Percentiles rank a stretch among this genome's conserved stretches.
Evolutionary conservation across 805 yeast genomes (phyloP).

Genomic region (Lipomyces kockii): DNA sequence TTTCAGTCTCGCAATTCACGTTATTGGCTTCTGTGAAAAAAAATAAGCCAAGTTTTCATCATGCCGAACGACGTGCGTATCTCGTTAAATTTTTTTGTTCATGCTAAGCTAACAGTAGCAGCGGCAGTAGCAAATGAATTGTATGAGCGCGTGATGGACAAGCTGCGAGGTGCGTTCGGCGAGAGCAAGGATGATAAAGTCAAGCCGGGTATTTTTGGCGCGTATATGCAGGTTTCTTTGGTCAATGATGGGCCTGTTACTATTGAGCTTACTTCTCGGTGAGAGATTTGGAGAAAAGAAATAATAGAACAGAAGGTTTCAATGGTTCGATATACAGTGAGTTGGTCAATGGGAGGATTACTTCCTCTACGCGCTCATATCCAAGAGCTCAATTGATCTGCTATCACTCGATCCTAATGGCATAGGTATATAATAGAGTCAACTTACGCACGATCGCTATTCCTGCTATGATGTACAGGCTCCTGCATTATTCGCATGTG

Average conservation of each 20-base stretch:
- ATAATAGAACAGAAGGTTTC: background rate
- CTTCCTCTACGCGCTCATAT: too few relatives aligned
- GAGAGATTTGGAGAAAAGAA: background rate
- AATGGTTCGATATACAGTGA: background rate
- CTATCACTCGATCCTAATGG: too few relatives aligned
- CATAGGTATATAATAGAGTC: too few relatives aligned
- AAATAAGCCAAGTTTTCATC: slow-evolving; percentile 92
- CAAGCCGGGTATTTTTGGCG: slow-evolving; percentile 90
- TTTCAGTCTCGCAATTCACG: slow-evolving; percentile 84
- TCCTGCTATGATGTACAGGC: too few relatives aligned
- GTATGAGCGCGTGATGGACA: slow-evolving; percentile 54
- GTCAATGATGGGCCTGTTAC: slow-evolving; percentile 96
- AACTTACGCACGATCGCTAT: too few relatives aligned
- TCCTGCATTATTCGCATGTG: too few relatives aligned
- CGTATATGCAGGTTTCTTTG: slow-evolving; percentile 92
- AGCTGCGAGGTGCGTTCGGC: slow-evolving; percentile 52
- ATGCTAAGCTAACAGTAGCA: background rate
- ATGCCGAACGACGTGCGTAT: slow-evolving; percentile 78
- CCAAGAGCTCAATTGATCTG: too few relatives aligned
- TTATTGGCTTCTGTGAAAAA: slow-evolving; percentile 81
- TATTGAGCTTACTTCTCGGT: slow-evolving; percentile 54
- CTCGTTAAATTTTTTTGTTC: background rate
- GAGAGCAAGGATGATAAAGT: slow-evolving; percentile 63
- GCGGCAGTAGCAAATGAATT: slow-evolving; percentile 34
- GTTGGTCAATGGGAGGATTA: too few relatives aligned